These are phyloP conservation scores for Xylaria sp. DNA, from an alignment of 2,329 filamentous ascomycete genomes.

Conservation along the genomic window DNA sequence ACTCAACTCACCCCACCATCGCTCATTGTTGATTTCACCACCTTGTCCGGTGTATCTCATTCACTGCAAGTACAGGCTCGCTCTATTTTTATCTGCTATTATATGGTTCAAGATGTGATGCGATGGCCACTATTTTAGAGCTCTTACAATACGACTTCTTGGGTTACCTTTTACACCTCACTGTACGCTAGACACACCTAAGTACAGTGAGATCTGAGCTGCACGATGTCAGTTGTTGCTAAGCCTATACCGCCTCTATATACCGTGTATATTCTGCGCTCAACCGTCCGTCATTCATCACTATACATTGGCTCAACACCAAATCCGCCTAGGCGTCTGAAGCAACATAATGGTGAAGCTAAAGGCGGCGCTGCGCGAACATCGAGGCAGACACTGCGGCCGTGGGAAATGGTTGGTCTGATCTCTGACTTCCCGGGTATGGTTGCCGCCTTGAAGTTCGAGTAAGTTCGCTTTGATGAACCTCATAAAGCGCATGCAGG, in stretches of 20 bases:
- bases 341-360: slow-evolving; percentile 88
- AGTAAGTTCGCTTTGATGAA: slow-evolving; percentile 66
- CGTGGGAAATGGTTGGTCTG: slow-evolving; percentile 91
- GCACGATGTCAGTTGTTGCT: slow-evolving; percentile 54
- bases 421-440: slow-evolving; percentile 90
- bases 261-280: slow-evolving; percentile 91
- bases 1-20: slow-evolving; percentile 11
- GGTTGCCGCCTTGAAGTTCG: slow-evolving; percentile 91
- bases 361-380: slow-evolving; percentile 87
- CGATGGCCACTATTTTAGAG: slow-evolving; percentile 20
- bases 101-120: slow-evolving; percentile 23
- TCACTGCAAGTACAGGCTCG: not conserved
- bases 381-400: slow-evolving; percentile 72
- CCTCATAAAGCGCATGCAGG: not conserved
- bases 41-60: not conserved
- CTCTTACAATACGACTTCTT: slow-evolving; percentile 2
- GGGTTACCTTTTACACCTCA: not conserved
- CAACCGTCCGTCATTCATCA: slow-evolving; percentile 75
- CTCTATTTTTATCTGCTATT: not conserved
- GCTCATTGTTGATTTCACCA: too few species aligned
- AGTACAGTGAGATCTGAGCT: not conserved
- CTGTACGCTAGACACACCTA: not conserved
- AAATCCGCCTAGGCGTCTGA: slow-evolving; percentile 83
- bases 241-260: slow-evolving; percentile 87
- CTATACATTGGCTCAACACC: slow-evolving; percentile 95